phyloP scores from a whole-genome alignment of 495 filamentous ascomycete species.

The Paragyromitra xinjiangensis region DNA sequence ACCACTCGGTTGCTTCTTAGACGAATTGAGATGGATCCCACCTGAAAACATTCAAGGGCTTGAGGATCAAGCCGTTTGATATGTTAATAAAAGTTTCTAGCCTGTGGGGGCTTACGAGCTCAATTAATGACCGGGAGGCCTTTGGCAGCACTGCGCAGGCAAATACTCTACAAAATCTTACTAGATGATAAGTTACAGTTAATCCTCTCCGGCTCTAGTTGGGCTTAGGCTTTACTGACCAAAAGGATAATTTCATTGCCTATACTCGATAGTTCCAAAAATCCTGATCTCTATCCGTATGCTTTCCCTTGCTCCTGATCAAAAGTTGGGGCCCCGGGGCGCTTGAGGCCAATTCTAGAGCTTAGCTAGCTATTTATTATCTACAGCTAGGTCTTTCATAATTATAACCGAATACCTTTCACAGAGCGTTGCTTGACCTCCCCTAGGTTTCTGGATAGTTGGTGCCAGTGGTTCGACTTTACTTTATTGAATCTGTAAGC shows the following conservation, averaged over 20 bases:
- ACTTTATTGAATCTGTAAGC: too few species aligned
- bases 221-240: neutral
- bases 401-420: neutral
- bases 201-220: neutral
- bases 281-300: neutral
- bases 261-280: neutral
- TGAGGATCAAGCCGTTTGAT: neutral
- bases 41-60: neutral
- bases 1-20: neutral
- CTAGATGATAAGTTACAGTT: neutral
- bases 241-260: neutral
- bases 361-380: neutral
- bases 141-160: neutral
- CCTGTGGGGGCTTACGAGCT: neutral
- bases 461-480: too few species aligned
- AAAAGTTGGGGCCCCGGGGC: too few species aligned
- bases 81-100: neutral
- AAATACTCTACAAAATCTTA: neutral
- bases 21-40: neutral
- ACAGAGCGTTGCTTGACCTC: neutral
- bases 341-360: too few species aligned
- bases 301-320: neutral
- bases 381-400: neutral
- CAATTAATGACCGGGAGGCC: neutral
- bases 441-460: too few species aligned